Conservation (phyloP, 2,329 filamentous ascomycete species). For the Dryadomyces sulphureus region DNA sequence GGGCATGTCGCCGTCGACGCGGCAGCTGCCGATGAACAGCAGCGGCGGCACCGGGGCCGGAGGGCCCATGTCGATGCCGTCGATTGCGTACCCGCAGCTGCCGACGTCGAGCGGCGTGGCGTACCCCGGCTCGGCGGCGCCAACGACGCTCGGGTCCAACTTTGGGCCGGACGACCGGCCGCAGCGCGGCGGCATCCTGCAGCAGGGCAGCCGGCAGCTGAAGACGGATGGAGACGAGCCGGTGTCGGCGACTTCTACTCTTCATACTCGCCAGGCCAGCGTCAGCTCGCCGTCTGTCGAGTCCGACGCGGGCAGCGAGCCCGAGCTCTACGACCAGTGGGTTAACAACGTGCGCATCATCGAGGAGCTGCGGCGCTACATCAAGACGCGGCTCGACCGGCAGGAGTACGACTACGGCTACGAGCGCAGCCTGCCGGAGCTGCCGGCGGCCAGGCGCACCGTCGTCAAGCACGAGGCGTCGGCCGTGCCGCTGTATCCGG, state of each 20-base stretch:
- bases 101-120: conserved; percentile 43
- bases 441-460: conserved; percentile 15
- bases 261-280: conserved; percentile 25
- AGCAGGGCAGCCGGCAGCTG: conserved; percentile 35
- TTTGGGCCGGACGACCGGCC: conserved; percentile 50
- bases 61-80: conserved; percentile 33
- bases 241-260: conserved; percentile 13
- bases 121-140: conserved; percentile 51
- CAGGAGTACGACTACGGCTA: conserved; percentile 30
- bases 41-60: no score
- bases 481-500: conserved; percentile 9
- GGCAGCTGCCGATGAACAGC: conserved; percentile 25
- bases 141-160: conserved; percentile 55
- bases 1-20: conserved; percentile 51
- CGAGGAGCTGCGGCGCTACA: conserved; percentile 43
- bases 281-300: conserved; percentile 40
- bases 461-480: conserved; percentile 5
- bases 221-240: conserved; percentile 6
- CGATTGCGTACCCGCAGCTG: conserved; percentile 61
- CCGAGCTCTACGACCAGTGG: conserved; percentile 49
- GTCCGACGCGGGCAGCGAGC: conserved; percentile 37
- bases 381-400: conserved; percentile 40
- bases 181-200: conserved; percentile 52
- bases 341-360: conserved; percentile 51
- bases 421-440: conserved; percentile 2